Evolutionary conservation across 2,329 filamentous ascomycete genomes (phyloP), one percentile per base, ranked within the genome.

Genomic region (Fusarium avenaceum): DNA sequence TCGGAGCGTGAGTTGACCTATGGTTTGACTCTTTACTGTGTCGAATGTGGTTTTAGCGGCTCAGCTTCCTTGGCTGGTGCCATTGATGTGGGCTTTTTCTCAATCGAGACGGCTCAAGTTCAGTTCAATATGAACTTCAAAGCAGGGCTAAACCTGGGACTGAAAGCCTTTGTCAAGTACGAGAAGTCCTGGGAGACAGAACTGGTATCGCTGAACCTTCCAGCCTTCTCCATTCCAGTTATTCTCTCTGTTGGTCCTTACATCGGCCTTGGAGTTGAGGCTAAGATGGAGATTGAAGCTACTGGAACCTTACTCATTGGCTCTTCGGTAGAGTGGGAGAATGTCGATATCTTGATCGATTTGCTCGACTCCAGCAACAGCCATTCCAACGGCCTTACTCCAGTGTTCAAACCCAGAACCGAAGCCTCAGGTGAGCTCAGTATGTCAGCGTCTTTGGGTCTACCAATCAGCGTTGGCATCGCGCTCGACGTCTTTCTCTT

Each of bases 11-110:
- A 62, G 2, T 24, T 63, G 6, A 30, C 26, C 2, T 63, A 63
- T 7, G 57, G 57, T 0, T 20, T 63, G 0, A 20, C 22, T 11
- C 43, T 63, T 1, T 63, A 63, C 4, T 63, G 59, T 4, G 43
- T 63, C 1, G 56, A 62, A 17, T 63, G 59, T 4, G 59, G 59
- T 1, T 63, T 63, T 5, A 13, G 20, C 5, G 57, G 57, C 7
- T 2, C 15, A 11, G 50, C 57, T 1, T 10, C 30, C 1, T n/a
- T 60, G 7, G 35, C 22, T 4, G 57, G 57, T 1, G 30, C 38
- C 2, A 19, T 56, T 6, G 44, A 38, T 3, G 28, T 7, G 4
- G 20, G 42, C 7, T 3, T 44, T 4, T 17, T n/a, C 8, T 4
- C 1, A 2, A 17, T 63, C 0, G 17, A 45, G 4, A 19, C 2